Percentiles rank a stretch among this genome's conserved stretches.
Conservation (phyloP, 2,329 filamentous ascomycete genomes). For the Cadophora gregata region DNA sequence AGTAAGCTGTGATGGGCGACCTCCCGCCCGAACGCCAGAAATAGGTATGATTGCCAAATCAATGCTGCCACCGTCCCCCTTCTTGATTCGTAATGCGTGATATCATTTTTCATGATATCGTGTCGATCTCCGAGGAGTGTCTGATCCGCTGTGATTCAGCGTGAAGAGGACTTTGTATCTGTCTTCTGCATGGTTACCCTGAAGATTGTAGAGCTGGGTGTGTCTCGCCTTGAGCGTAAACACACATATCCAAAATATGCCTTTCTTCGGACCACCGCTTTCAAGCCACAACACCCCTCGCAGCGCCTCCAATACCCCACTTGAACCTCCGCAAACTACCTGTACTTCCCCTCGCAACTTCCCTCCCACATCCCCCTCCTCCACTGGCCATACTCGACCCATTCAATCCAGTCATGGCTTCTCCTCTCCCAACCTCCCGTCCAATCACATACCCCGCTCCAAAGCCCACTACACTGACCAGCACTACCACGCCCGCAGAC, state of each 20-base stretch:
- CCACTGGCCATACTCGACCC: constrained; percentile 30
- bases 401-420: constrained; percentile 47
- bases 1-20: too few relatives aligned
- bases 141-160: background rate
- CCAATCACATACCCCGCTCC: constrained; percentile 73
- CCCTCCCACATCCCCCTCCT: constrained; percentile 36
- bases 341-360: constrained; percentile 34
- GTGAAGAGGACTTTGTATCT: background rate
- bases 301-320: constrained; percentile 40
- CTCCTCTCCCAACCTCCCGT: constrained; percentile 68
- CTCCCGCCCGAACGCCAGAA: background rate
- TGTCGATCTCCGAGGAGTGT: background rate
- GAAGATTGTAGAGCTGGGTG: background rate
- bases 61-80: background rate
- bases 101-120: constrained; percentile 9
- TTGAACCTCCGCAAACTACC: constrained; percentile 41
- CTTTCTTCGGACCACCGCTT: background rate
- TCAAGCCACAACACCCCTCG: constrained; percentile 38
- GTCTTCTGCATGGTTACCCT: background rate
- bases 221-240: background rate
- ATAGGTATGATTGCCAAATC: background rate
- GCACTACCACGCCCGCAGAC: constrained; percentile 69
- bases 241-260: background rate
- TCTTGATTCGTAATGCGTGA: constrained; percentile 6
- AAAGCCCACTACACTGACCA: constrained; percentile 72